Conservation (phyloP, 169 alveolate species). For the Sarcocystis neurona region DNA sequence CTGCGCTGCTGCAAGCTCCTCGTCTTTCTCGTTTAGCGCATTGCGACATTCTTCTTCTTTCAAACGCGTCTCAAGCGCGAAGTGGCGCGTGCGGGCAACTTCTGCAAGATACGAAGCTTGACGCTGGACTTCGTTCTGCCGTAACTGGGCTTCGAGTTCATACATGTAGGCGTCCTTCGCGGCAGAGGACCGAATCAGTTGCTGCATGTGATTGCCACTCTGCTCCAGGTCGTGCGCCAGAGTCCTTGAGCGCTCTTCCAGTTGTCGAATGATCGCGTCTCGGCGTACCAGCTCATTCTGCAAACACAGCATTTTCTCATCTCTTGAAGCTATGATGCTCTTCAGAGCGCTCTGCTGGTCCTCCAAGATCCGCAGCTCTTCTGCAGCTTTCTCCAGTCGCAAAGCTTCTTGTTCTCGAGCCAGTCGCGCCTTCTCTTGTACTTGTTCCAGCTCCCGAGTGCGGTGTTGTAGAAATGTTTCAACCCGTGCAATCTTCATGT, state of each 20-base stretch:
- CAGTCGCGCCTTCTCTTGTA: conserved; percentile 17
- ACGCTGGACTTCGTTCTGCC: conserved; percentile 56
- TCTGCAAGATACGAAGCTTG: conserved; percentile 58
- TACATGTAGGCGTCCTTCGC: conserved; percentile 61
- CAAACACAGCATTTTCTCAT: conserved; percentile 47
- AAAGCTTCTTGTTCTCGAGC: conserved; percentile 23
- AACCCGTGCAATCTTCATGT: conserved; percentile 60
- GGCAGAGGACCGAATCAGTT: conserved; percentile 40
- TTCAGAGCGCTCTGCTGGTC: conserved; percentile 53
- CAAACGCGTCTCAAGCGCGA: conserved; percentile 57
- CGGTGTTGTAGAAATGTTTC: conserved; percentile 55
- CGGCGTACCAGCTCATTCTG: conserved; percentile 61
- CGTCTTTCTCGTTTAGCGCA: conserved; percentile 56
- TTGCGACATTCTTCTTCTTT: conserved; percentile 53
- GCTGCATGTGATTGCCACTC: conserved; percentile 50
- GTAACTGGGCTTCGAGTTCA: conserved; percentile 55
- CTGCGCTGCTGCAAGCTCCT: conserved; percentile 50
- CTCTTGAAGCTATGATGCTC: conserved; percentile 40
- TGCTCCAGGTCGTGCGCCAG: conserved; percentile 41
- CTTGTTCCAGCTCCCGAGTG: conserved; percentile 47
- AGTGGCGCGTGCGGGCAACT: conserved; percentile 53
- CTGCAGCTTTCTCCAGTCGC: conserved; percentile 50
- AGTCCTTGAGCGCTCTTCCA: conserved; percentile 42
- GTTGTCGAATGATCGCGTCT: conserved; percentile 44
- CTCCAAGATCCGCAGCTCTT: conserved; percentile 47